phyloP scores from a whole-genome alignment of 176 grass and related monocot genomes.

The Ampelocalamus luodianensis region DNA sequence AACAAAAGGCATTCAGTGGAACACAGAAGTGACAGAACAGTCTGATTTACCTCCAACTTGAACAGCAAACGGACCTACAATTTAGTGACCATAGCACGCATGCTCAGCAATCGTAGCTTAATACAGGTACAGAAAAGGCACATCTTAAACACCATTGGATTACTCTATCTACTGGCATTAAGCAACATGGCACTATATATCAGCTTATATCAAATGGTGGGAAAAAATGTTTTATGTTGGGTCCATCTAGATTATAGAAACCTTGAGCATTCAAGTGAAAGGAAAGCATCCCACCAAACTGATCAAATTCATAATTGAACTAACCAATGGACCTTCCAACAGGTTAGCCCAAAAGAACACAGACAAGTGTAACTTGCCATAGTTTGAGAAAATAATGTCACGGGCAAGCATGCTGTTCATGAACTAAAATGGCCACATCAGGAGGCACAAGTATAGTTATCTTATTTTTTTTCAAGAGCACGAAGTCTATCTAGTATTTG shows the following conservation, averaged over 20 bases:
- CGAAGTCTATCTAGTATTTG: background rate
- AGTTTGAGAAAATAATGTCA: background rate
- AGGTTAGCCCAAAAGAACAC: background rate
- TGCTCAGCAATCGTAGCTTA: background rate
- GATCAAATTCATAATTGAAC: too few relatives aligned
- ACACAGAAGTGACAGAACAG: background rate
- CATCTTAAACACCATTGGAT: background rate
- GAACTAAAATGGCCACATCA: conserved; percentile 6
- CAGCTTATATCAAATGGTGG: background rate
- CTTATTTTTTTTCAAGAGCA: background rate
- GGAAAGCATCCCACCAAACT: too few relatives aligned
- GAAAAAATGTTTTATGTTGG: background rate
- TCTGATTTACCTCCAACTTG: background rate
- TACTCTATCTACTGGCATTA: background rate
- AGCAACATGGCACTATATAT: conserved; percentile 15
- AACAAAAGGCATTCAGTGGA: background rate
- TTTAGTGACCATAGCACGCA: background rate
- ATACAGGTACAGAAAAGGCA: background rate
- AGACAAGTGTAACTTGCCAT: background rate
- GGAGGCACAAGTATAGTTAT: background rate
- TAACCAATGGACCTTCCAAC: background rate
- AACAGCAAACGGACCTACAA: background rate
- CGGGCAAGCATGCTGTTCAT: background rate
- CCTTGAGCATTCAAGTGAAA: too few relatives aligned
- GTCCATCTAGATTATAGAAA: too few relatives aligned